These are phyloP conservation scores for Solanum hybrid DNA, from an alignment of 305 asterid species.

Conservation along the genomic window DNA sequence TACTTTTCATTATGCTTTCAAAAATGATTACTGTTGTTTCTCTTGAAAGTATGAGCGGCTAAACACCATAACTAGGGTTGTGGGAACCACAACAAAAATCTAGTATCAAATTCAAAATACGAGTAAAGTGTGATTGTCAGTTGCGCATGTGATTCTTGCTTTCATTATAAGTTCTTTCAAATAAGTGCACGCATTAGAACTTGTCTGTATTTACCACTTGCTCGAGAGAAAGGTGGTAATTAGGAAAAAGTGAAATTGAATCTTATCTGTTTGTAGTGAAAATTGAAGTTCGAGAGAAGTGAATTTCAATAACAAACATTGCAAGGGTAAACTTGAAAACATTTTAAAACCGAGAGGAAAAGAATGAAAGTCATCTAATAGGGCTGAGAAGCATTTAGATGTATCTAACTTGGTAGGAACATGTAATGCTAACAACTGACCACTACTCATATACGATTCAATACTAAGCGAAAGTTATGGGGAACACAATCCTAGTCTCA, in stretches of 20 bases:
- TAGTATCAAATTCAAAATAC: too few relatives aligned
- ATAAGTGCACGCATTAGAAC: not conserved
- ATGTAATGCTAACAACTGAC: not conserved
- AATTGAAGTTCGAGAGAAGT: not conserved
- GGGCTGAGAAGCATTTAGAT: not conserved
- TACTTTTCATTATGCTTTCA: not conserved
- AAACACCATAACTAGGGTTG: not conserved
- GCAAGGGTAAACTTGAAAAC: not conserved
- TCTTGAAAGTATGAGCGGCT: not conserved
- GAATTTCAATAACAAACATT: not conserved
- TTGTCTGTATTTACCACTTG: not conserved
- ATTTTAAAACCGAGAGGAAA: not conserved
- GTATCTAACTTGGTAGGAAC: not conserved
- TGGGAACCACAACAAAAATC: not conserved
- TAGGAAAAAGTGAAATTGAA: not conserved
- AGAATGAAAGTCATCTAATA: not conserved
- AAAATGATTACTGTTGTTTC: too few relatives aligned
- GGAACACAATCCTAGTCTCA: not conserved
- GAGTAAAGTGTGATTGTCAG: not conserved
- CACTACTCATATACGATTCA: not conserved
- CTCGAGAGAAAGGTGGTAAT: not conserved
- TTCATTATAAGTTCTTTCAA: not conserved
- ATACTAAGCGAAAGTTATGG: not conserved
- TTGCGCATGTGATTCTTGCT: not conserved
- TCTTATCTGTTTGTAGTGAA: not conserved